Percentiles rank a stretch among this genome's conserved stretches.
These are phyloP conservation scores for Withania somnifera DNA, from an alignment of 305 asterid genomes.

Conservation along the genomic window DNA sequence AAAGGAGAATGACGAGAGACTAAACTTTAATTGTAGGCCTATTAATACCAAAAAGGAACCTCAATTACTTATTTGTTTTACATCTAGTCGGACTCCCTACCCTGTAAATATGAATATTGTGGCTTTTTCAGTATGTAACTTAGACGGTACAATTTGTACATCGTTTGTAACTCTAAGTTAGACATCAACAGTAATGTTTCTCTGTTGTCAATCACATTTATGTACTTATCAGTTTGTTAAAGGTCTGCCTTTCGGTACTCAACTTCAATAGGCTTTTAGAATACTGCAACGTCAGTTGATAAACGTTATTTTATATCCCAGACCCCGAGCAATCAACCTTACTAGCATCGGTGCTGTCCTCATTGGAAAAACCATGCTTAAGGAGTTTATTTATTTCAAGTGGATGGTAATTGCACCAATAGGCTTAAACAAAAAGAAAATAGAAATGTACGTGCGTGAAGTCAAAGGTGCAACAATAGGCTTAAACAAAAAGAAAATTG, in stretches of 20 bases:
- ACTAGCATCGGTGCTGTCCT: background rate
- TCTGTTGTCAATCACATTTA: background rate
- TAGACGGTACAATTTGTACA: background rate
- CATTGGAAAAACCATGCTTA: background rate
- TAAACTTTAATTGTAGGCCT: background rate
- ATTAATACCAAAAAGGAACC: background rate
- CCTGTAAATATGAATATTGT: background rate
- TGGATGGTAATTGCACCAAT: background rate
- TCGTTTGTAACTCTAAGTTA: background rate
- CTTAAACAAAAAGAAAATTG: background rate
- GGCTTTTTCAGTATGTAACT: background rate
- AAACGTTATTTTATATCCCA: background rate
- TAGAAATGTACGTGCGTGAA: background rate
- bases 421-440: background rate
- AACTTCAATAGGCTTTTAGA: background rate
- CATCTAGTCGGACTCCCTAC: background rate
- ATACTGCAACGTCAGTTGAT: background rate
- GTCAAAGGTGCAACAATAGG: background rate
- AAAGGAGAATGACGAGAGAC: background rate
- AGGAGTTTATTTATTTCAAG: background rate
- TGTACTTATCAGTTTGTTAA: background rate
- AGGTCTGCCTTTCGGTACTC: background rate
- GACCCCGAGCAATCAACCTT: background rate
- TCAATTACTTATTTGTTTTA: background rate
- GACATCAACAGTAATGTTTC: background rate